These are phyloP conservation scores for Asterochloris erici DNA, from an alignment of 139 green algal species.

Conservation along the genomic window DNA sequence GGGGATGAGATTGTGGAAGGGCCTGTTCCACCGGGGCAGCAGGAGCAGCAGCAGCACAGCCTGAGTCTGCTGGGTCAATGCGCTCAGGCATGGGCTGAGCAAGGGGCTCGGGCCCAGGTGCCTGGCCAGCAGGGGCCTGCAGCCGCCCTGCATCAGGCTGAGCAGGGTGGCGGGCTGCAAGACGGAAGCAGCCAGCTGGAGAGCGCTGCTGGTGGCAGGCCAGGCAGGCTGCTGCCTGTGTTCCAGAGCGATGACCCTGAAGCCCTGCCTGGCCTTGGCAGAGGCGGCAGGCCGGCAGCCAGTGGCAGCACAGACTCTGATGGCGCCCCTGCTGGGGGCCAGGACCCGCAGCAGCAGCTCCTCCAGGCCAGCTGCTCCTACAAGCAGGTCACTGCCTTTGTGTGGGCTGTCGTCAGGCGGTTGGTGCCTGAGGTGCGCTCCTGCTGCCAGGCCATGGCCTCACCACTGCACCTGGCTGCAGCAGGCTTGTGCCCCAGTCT, in stretches of 20 bases:
- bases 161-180: not conserved
- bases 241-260: not conserved
- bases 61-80: not conserved
- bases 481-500: too few species aligned
- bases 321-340: not conserved
- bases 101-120: not conserved
- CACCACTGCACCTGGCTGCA: not conserved
- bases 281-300: not conserved
- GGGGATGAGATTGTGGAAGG: not conserved
- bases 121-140: not conserved
- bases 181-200: not conserved
- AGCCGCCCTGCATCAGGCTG: not conserved
- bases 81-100: not conserved
- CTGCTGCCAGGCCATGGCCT: not conserved
- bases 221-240: not conserved
- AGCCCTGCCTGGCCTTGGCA: not conserved
- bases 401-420: constrained; percentile 59
- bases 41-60: not conserved
- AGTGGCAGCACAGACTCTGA: constrained; percentile 13
- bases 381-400: constrained; percentile 49
- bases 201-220: not conserved
- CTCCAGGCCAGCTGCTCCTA: constrained; percentile 44
- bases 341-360: constrained; percentile 14
- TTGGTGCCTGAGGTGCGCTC: constrained; percentile 42
- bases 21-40: not conserved